A percentile compares a stretch with the other conserved stretches of the same genome.
These are phyloP conservation scores for Candida tallmaniae DNA, from an alignment of 805 yeast genomes.

Conservation along the genomic window DNA sequence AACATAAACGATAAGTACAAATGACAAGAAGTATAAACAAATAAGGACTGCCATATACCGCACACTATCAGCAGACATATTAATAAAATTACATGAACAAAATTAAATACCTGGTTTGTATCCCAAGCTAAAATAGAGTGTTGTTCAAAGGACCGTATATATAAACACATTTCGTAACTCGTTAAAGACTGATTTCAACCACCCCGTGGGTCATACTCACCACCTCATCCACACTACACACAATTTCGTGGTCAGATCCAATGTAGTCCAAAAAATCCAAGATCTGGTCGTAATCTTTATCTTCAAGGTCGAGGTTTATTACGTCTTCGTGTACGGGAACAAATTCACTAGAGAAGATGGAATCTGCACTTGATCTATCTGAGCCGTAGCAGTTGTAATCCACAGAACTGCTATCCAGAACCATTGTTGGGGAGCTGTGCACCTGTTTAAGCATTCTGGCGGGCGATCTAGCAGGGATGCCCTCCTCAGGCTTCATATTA, in stretches of 20 bases:
- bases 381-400: constrained; percentile 15
- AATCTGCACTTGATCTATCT: constrained; percentile 13
- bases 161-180: too few species aligned
- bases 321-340: not conserved
- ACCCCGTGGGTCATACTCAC: constrained; percentile 6
- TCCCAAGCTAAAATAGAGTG: too few species aligned
- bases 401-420: constrained; percentile 19
- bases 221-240: constrained; percentile 6
- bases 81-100: too few species aligned
- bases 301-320: constrained; percentile 4
- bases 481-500: too few species aligned
- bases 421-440: constrained; percentile 12
- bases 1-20: too few species aligned
- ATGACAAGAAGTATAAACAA: too few species aligned
- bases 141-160: too few species aligned
- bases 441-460: constrained; percentile 10
- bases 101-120: too few species aligned
- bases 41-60: too few species aligned
- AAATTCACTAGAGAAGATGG: constrained; percentile 14
- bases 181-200: too few species aligned
- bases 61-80: too few species aligned
- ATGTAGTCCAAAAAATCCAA: constrained; percentile 8
- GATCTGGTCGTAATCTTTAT: constrained; percentile 7
- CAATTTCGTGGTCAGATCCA: constrained; percentile 4
- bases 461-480: constrained; percentile 13